Conservation (phyloP, 345 rosid genomes). For the Salix koriyanagi region DNA sequence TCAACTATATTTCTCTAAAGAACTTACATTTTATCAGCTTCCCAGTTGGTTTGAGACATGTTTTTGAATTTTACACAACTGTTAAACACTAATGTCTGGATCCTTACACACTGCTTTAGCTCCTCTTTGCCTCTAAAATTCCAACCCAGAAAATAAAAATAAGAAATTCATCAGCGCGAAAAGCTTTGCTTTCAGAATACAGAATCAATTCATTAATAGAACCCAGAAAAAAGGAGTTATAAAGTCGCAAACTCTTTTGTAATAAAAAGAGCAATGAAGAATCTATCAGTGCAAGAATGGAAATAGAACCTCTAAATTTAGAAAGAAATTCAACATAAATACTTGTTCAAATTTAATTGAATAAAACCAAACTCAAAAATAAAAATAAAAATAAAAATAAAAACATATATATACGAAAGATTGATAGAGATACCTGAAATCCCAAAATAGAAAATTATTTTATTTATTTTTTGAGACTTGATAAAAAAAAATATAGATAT, state of each 20-base stretch:
- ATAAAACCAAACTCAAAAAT: neutral
- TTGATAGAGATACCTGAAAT: slow-evolving; percentile 13
- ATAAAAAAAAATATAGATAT: neutral
- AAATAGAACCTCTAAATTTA: neutral
- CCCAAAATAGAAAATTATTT: neutral
- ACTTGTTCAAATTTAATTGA: neutral
- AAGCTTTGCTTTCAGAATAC: neutral
- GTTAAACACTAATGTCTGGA: slow-evolving; percentile 3
- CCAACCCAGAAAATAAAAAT: slow-evolving; percentile 8
- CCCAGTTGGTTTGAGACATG: slow-evolving; percentile 98
- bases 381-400: neutral
- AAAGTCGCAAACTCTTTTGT: neutral
- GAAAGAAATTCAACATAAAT: neutral
- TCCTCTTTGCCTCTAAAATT: slow-evolving; percentile 7
- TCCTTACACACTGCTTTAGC: neutral
- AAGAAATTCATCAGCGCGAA: too few relatives aligned
- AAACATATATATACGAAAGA: neutral
- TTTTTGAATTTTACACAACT: slow-evolving; percentile 2
- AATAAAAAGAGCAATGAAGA: neutral
- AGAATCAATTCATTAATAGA: neutral
- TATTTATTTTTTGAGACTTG: neutral
- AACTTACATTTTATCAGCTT: slow-evolving; percentile 98
- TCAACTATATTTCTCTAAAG: neutral
- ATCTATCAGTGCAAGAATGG: neutral
- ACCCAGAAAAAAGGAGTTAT: neutral